Percentiles rank a stretch among this genome's conserved stretches.
phyloP scores from a whole-genome alignment of 257 asterid species.

The Cordia subcordata region DNA sequence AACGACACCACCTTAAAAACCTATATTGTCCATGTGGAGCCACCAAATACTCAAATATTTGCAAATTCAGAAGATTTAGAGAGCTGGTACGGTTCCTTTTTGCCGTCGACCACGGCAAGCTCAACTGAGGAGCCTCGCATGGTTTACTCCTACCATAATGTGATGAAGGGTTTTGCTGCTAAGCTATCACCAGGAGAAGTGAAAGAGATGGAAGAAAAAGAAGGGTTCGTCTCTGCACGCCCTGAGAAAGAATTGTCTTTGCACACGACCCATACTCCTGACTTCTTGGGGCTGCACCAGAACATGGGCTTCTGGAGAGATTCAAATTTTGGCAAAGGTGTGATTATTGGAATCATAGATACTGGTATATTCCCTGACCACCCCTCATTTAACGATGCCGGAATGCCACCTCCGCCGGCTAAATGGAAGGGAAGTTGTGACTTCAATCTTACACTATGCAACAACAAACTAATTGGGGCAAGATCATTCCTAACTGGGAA shows the following conservation, averaged over 20 bases:
- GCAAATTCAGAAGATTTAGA: not conserved
- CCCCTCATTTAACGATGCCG: conserved; percentile 5
- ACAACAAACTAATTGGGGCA: not conserved
- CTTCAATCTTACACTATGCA: not conserved
- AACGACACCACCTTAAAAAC: not conserved
- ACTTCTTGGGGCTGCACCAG: conserved; percentile 2
- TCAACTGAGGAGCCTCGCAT: not conserved
- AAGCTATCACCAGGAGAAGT: not conserved
- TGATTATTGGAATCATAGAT: conserved; percentile 1
- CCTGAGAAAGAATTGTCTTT: not conserved
- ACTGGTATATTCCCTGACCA: not conserved
- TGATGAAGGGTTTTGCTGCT: not conserved
- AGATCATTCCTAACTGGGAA: not conserved
- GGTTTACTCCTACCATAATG: conserved; percentile 3
- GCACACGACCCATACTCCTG: conserved; percentile 7
- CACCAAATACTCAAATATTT: not conserved
- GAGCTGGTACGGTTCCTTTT: not conserved
- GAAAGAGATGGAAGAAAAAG: conserved; percentile 1
- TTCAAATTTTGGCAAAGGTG: conserved; percentile 1
- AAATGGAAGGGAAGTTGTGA: conserved; percentile 6
- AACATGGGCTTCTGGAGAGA: not conserved
- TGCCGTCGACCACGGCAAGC: not conserved
- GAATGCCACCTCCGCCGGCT: conserved; percentile 9
- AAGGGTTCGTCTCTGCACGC: conserved; percentile 2
- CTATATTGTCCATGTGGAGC: conserved; percentile 3